A percentile compares a stretch with the other conserved stretches of the same genome.
These are phyloP conservation scores for Saturnispora sekii DNA, from an alignment of 805 yeast genomes.

Conservation along the genomic window DNA sequence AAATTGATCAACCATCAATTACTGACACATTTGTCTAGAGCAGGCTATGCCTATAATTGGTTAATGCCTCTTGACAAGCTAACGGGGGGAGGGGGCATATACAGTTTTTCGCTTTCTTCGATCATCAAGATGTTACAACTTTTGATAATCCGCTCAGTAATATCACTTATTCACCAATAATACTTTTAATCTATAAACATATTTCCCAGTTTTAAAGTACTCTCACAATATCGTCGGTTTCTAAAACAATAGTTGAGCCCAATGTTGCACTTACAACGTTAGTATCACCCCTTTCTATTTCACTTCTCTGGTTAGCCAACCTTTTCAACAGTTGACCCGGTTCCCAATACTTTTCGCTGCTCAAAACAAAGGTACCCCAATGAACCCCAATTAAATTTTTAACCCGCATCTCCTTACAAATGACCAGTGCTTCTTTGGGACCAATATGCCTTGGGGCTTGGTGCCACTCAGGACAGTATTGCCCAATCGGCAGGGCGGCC, in stretches of 20 bases:
- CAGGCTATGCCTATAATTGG: no score
- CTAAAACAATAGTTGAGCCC: conserved; percentile 60
- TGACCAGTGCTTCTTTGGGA: conserved; percentile 66
- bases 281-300: no score
- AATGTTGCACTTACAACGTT: no score
- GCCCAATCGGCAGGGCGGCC: conserved; percentile 86
- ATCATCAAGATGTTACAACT: no score
- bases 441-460: conserved; percentile 80
- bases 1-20: no score
- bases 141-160: no score
- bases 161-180: no score
- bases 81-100: no score
- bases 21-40: no score
- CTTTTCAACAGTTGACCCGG: conserved; percentile 55
- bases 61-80: no score
- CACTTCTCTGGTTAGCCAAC: conserved; percentile 29
- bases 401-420: conserved; percentile 54
- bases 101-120: no score
- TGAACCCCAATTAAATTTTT: conserved; percentile 75
- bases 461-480: conserved; percentile 93
- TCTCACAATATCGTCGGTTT: conserved; percentile 15
- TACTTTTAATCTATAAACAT: no score
- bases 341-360: conserved; percentile 81
- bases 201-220: background rate
- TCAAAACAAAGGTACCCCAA: conserved; percentile 91